Evolutionary conservation across 1,284 basidiomycete genomes (phyloP), one percentile per base, ranked within the genome.

Genomic region (Cryptococcus amylolentus): DNA sequence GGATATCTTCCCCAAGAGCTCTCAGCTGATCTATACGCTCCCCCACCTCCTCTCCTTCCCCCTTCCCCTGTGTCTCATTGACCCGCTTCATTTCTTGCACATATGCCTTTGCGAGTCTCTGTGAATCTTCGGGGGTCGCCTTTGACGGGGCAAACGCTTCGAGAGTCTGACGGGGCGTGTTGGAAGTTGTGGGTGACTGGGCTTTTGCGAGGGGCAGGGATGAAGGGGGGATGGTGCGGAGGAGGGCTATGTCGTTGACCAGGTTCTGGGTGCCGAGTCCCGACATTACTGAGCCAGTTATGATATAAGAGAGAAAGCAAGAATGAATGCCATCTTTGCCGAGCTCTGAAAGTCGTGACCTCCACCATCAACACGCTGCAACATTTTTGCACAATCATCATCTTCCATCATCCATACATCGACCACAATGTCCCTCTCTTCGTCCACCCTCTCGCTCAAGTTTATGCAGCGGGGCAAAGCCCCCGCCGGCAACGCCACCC

Each of bases 401-500:
- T 10, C 10, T 10, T 35, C 31, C 31, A 35, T 10, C 31, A 1
- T 35, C 6, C 10, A 6, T 10, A 35, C 6, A 6, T 26, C 35
- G n/a, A 13, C 28, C 41, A 55, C 40, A 35, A 62, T 73, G 70
- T 67, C 68, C 39, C 65, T 76, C 49, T 75, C 72, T 14, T 55
- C 66, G 27, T 69, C 67, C 12, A 76, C 74, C 9, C 65, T 72
- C 39, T 75, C 74, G 46, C 68, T 76, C 39, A 76, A 76, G 56
- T 76, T 76, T 53, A 76, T 76, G 74, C 74, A 76, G 61, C 64
- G 74, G 13, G 74, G 68, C 9, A 56, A 64, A n/a, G 71, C 70
- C 42, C 61, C 61, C 7, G 52, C 54, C 26, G 52, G 56, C 44
- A 27, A 35, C 13, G 37, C 56, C 42, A 47, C 56, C 28, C 4